These are phyloP conservation scores for Candida buenavistaensis DNA, from an alignment of 1,139 yeast genomes.

Conservation along the genomic window DNA sequence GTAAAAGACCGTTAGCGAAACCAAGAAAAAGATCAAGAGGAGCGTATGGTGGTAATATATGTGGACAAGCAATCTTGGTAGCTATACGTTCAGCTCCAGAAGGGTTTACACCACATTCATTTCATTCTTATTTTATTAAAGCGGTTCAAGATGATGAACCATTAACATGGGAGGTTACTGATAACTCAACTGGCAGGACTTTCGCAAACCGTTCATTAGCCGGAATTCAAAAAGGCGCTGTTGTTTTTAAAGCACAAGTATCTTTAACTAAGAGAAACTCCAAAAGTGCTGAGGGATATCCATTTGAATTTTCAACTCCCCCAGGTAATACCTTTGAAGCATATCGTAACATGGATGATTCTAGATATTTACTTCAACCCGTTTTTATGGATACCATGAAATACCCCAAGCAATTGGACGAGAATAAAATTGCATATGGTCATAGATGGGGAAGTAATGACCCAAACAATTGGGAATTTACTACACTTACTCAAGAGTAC, in stretches of 20 bases:
- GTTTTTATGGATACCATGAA: conserved; percentile 5
- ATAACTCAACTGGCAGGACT: conserved; percentile 30
- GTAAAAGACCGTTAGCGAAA: conserved; percentile 31
- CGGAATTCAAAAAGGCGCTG: conserved; percentile 28
- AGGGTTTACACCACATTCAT: conserved; percentile 42
- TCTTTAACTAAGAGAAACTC: conserved; percentile 32
- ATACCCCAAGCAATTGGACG: conserved; percentile 7
- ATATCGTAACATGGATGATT: not conserved
- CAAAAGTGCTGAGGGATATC: conserved; percentile 14
- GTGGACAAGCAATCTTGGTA: conserved; percentile 42
- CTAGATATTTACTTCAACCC: not conserved
- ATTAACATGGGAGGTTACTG: conserved; percentile 32
- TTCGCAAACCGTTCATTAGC: conserved; percentile 35
- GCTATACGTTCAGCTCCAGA: conserved; percentile 32
- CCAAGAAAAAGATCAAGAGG: conserved; percentile 35
- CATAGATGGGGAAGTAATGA: conserved; percentile 21
- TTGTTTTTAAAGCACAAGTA: conserved; percentile 34
- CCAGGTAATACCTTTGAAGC: conserved; percentile 27
- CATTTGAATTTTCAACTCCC: conserved; percentile 35
- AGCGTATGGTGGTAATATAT: conserved; percentile 43
- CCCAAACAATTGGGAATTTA: conserved; percentile 17
- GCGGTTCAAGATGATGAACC: conserved; percentile 33
- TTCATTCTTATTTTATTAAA: conserved; percentile 42
- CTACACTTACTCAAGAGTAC: too few relatives aligned
- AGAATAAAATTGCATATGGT: conserved; percentile 30